Conservation (phyloP, 805 yeast species). For the Lipomyces yamadae region DNA sequence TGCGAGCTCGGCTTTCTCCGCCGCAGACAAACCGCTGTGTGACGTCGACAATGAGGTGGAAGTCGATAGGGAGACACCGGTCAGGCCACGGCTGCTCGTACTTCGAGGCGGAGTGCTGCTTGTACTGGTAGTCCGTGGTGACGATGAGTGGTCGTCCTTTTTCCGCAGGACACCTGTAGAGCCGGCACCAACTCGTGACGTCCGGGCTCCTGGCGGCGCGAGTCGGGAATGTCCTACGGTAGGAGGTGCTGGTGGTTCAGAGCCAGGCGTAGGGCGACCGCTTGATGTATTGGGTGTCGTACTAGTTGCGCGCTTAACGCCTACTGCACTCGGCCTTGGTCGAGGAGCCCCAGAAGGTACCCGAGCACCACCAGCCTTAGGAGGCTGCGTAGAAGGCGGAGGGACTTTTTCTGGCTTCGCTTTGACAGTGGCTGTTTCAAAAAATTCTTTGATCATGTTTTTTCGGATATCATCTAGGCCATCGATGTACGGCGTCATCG, state of each 20-base stretch:
- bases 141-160: slow-evolving; percentile 6
- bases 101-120: slow-evolving; percentile 19
- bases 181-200: neutral
- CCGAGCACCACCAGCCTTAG: slow-evolving; percentile 30
- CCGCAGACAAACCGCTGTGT: slow-evolving; percentile 27
- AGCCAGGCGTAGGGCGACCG: neutral
- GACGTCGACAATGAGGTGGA: slow-evolving; percentile 11
- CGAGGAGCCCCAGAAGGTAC: slow-evolving; percentile 25
- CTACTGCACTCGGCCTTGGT: slow-evolving; percentile 22
- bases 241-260: slow-evolving; percentile 9
- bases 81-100: slow-evolving; percentile 34
- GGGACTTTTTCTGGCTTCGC: slow-evolving; percentile 48
- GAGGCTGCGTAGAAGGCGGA: slow-evolving; percentile 36
- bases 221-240: neutral
- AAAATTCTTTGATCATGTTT: slow-evolving; percentile 66
- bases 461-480: slow-evolving; percentile 78
- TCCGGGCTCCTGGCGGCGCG: slow-evolving; percentile 6
- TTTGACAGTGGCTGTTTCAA: slow-evolving; percentile 60
- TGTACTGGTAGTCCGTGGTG: slow-evolving; percentile 1
- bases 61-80: slow-evolving; percentile 34
- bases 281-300: slow-evolving; percentile 10
- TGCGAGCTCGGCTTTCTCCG: slow-evolving; percentile 55
- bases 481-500: slow-evolving; percentile 62
- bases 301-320: slow-evolving; percentile 16
- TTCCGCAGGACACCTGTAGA: slow-evolving; percentile 8